Percentiles rank a stretch among this genome's conserved stretches.
These are phyloP conservation scores for Tephrocybe sp. DNA, from an alignment of 768 basidiomycete genomes.

Conservation along the genomic window DNA sequence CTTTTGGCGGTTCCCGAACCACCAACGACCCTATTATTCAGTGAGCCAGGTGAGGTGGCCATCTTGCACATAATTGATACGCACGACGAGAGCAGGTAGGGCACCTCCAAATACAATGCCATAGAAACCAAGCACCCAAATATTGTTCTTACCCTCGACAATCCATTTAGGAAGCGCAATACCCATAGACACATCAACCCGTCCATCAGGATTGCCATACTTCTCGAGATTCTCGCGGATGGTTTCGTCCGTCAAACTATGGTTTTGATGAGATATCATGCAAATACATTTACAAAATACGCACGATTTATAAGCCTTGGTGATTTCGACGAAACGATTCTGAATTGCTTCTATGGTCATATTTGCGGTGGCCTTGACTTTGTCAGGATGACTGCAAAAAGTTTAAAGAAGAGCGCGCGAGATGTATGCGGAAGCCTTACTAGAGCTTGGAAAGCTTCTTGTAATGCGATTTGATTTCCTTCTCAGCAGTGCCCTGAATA, in stretches of 20 bases:
- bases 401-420: background rate
- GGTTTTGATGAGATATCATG: background rate
- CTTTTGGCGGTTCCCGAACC: slow-evolving; percentile 88
- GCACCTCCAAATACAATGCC: slow-evolving; percentile 85
- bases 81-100: slow-evolving; percentile 81
- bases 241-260: slow-evolving; percentile 86
- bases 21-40: slow-evolving; percentile 76
- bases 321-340: slow-evolving; percentile 85
- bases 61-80: slow-evolving; percentile 16
- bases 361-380: slow-evolving; percentile 81
- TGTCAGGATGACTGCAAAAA: slow-evolving; percentile 86
- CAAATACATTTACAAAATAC: slow-evolving; percentile 29
- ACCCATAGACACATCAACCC: slow-evolving; percentile 92
- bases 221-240: slow-evolving; percentile 88
- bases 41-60: background rate
- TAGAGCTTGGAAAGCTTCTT: slow-evolving; percentile 88
- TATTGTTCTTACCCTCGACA: slow-evolving; percentile 86
- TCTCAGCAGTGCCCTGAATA: slow-evolving; percentile 67
- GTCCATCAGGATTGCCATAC: slow-evolving; percentile 95
- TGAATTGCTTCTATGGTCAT: slow-evolving; percentile 86
- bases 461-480: slow-evolving; percentile 95
- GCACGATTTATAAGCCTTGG: slow-evolving; percentile 96
- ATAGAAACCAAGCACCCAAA: slow-evolving; percentile 88
- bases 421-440: slow-evolving; percentile 40
- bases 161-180: slow-evolving; percentile 96